Conservation (phyloP, 306 rosid genomes). For the Vigna hirtella region DNA sequence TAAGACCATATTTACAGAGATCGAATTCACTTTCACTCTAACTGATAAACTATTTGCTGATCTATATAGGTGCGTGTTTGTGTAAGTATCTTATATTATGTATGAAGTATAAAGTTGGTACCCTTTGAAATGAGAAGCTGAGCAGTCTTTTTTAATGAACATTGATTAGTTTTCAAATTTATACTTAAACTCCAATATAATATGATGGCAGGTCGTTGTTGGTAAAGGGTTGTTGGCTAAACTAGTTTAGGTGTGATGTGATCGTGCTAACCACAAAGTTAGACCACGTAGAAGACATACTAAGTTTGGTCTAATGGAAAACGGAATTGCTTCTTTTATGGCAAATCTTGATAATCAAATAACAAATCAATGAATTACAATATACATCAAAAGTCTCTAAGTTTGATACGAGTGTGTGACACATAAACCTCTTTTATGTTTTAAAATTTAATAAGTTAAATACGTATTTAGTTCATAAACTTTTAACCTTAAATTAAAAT, state of each 20-base stretch:
- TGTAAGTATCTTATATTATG: conserved; percentile 26
- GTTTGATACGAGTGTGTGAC: background rate
- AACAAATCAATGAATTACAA: background rate
- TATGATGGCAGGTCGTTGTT: conserved; percentile 47
- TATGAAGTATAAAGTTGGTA: background rate
- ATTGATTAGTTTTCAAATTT: conserved; percentile 39
- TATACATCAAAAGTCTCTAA: background rate
- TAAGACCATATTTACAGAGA: too few relatives aligned
- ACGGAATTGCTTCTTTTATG: background rate
- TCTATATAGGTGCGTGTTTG: too few relatives aligned
- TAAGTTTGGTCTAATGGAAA: conserved; percentile 27
- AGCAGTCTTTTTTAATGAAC: conserved; percentile 26
- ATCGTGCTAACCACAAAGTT: conserved; percentile 47
- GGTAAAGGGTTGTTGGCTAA: conserved; percentile 54
- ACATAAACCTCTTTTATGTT: background rate
- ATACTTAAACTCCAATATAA: conserved; percentile 3
- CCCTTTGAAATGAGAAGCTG: conserved; percentile 37
- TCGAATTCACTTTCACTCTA: too few relatives aligned
- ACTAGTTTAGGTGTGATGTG: conserved; percentile 50
- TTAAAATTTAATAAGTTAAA: background rate
- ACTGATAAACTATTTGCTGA: too few relatives aligned
- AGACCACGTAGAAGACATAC: conserved; percentile 29
- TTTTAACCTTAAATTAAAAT: too few relatives aligned
- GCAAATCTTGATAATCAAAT: conserved; percentile 1
- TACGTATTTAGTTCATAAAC: too few relatives aligned